phyloP scores from a whole-genome alignment of 352 stramenopile species.

The Pythium dissimile region DNA sequence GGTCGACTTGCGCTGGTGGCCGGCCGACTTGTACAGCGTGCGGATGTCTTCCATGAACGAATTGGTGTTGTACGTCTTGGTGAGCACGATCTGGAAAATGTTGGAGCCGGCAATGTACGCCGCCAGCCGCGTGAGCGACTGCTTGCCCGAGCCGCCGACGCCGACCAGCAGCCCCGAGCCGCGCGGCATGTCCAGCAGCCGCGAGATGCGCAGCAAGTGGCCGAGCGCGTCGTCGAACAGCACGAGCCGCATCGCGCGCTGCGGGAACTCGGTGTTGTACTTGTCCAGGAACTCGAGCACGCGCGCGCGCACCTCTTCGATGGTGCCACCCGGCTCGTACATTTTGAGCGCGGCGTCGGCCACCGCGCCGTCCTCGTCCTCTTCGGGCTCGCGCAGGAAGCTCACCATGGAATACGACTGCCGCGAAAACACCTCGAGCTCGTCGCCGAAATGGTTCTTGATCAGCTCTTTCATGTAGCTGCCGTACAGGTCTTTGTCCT shows the following conservation, averaged over 20 bases:
- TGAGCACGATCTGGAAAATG: conserved; percentile 99
- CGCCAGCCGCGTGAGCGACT: conserved; percentile 95
- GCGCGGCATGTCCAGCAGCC: conserved; percentile 95
- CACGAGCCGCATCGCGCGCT: conserved; percentile 96
- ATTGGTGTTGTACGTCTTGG: conserved; percentile 98
- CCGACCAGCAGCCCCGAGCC: conserved; percentile 96
- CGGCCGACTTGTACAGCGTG: conserved; percentile 95
- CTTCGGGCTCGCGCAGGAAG: conserved; percentile 96
- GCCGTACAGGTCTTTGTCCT: conserved; percentile 95
- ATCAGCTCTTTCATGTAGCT: conserved; percentile 91
- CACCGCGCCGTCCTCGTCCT: conserved; percentile 95
- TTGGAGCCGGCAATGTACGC: conserved; percentile 94
- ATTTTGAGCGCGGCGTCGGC: conserved; percentile 95
- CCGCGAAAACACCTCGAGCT: conserved; percentile 63
- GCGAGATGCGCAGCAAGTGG: conserved; percentile 95
- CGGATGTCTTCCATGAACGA: conserved; percentile 97
- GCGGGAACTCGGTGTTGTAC: conserved; percentile 97
- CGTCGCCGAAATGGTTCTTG: conserved; percentile 89
- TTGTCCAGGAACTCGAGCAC: conserved; percentile 95
- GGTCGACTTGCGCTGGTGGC: conserved; percentile 94
- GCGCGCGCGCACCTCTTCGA: conserved; percentile 90
- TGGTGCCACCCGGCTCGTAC: conserved; percentile 94
- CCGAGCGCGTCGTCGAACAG: conserved; percentile 98
- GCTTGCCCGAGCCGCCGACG: conserved; percentile 96
- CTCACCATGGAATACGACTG: conserved; percentile 95